phyloP scores from a whole-genome alignment of 352 stramenopile genomes.

The Globisporangium acanthophoron region DNA sequence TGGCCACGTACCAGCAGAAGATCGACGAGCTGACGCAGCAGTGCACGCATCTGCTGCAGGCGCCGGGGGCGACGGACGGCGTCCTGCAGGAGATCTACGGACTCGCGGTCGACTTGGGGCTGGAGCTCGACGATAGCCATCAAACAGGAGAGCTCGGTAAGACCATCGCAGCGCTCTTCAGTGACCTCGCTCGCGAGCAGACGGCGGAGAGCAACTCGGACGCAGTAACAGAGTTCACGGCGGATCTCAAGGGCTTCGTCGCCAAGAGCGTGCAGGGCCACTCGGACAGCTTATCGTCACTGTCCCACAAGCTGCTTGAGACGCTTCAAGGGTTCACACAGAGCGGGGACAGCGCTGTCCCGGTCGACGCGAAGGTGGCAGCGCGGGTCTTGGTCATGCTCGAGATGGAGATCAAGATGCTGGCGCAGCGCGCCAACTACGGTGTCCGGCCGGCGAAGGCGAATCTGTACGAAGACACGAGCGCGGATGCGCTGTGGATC shows the following conservation, averaged over 20 bases:
- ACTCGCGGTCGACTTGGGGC: slow-evolving; percentile 30
- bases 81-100: slow-evolving; percentile 79
- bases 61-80: slow-evolving; percentile 19
- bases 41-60: slow-evolving; percentile 29
- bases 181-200: background rate
- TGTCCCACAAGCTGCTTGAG: slow-evolving; percentile 28
- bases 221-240: slow-evolving; percentile 17
- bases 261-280: slow-evolving; percentile 43
- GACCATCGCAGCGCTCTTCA: slow-evolving; percentile 11
- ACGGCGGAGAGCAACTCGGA: slow-evolving; percentile 4
- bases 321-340: slow-evolving; percentile 5
- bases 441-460: slow-evolving; percentile 58
- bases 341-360: slow-evolving; percentile 4
- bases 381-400: slow-evolving; percentile 26
- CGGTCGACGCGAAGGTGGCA: slow-evolving; percentile 8
- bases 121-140: slow-evolving; percentile 21
- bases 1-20: slow-evolving; percentile 72
- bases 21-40: slow-evolving; percentile 59
- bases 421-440: slow-evolving; percentile 71
- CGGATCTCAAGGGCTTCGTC: slow-evolving; percentile 49
- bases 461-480: slow-evolving; percentile 82
- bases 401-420: slow-evolving; percentile 87
- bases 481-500: slow-evolving; percentile 62
- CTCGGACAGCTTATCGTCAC: slow-evolving; percentile 27
- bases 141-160: slow-evolving; percentile 9